Evolutionary conservation across 768 basidiomycete species (phyloP), one percentile per base, ranked within the genome.

Genomic region (Psilocybe cyanescens): DNA sequence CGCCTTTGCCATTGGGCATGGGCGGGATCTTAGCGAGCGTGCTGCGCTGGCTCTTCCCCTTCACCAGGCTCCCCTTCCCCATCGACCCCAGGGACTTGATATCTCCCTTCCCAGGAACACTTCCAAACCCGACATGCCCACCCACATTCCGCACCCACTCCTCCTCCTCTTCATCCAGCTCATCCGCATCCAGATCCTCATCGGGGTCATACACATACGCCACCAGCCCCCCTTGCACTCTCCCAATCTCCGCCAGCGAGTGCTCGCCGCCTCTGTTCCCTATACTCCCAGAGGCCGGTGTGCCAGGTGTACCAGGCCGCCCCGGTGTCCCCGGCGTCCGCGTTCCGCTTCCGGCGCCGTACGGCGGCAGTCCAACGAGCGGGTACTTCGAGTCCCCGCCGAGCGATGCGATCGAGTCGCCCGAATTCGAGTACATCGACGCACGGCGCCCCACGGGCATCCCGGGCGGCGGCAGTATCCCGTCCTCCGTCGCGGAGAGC

Each of bases 201-300:
- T 60, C 66, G 7, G 88, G 89, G 67, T 91, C 87, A 66, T 86
- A 89, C 7, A 81, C 86, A 65, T 89, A 91, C 4, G 89, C 82
- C 1, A 90, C 73, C 48, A 91, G 74, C 24, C 76, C 76, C 3
- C 74, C 71, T 33, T 70, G 71, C 31, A 57, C 49, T 57, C n/a
- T 41, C 16, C 61, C 51, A 51, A 59, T 53, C 14, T 58, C 59
- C 31, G 60, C 55, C 53, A 55, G 48, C 17, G 48, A 35, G 0
- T 35, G 41, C 16, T 35, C 19, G 1, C 59, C 59, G 12, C 69
- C 63, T 4, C 63, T 47, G 30, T 55, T 50, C 8, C 63, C 55
- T 8, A 65, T 39, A 46, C 58, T 65, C 28, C 48, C 61, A 12
- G 47, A 16, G 11, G 31, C 61, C n/a, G 55, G 65, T 35, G 54